phyloP scores from a whole-genome alignment of 768 basidiomycete species.

The Tricholoma terreum region DNA sequence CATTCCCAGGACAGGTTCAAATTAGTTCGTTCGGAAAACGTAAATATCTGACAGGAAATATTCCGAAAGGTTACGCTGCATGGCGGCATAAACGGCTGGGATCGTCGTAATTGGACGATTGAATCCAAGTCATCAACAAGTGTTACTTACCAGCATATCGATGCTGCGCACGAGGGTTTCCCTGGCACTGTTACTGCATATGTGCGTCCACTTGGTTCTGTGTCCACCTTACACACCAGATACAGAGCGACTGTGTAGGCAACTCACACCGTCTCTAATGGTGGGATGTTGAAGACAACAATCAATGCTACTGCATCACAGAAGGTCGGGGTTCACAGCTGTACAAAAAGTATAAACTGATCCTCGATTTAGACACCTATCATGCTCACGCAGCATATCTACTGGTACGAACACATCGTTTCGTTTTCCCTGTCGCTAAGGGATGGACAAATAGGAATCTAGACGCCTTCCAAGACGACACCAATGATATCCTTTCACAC shows the following conservation, averaged over 20 bases:
- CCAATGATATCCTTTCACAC: conserved; percentile 32
- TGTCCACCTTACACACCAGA: background rate
- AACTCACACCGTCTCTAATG: conserved; percentile 44
- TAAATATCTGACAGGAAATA: background rate
- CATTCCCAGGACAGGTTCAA: conserved; percentile 24
- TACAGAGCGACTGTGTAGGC: conserved; percentile 38
- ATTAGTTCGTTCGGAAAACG: no score
- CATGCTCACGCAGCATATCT: conserved; percentile 55
- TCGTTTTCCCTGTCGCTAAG: background rate
- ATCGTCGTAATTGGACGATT: conserved; percentile 54
- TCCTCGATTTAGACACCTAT: conserved; percentile 43
- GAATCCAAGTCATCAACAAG: conserved; percentile 39
- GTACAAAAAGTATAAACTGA: background rate
- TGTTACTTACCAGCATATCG: conserved; percentile 52
- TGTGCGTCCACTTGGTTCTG: conserved; percentile 23
- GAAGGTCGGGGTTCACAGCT: conserved; percentile 23
- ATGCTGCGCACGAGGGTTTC: conserved; percentile 52
- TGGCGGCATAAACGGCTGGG: conserved; percentile 56
- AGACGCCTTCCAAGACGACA: conserved; percentile 46
- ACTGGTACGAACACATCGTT: conserved; percentile 32
- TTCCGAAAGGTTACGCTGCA: conserved; percentile 52
- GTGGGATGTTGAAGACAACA: conserved; percentile 38
- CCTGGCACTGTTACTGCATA: conserved; percentile 45
- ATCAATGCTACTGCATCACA: conserved; percentile 47
- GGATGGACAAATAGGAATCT: conserved; percentile 38